These are phyloP conservation scores for Bertia moriformis DNA, from an alignment of 2,329 filamentous ascomycete species.

Conservation along the genomic window DNA sequence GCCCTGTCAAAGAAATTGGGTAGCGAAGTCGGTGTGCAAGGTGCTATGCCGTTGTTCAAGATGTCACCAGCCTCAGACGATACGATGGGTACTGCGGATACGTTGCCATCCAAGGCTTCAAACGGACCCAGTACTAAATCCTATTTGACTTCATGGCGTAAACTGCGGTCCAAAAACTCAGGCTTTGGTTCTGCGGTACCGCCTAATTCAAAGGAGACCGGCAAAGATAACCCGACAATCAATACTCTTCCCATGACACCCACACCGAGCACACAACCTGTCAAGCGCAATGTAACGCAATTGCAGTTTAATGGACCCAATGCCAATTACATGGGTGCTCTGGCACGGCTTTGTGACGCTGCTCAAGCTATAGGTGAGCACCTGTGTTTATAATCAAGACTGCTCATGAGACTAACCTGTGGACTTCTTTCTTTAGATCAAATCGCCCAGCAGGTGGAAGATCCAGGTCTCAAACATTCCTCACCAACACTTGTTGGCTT, in stretches of 20 bases:
- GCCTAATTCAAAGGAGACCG: constrained; percentile 23
- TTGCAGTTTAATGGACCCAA: constrained; percentile 71
- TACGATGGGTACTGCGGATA: constrained; percentile 19
- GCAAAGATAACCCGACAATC: constrained; percentile 50
- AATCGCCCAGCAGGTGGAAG: constrained; percentile 89
- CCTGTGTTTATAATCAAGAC: neutral
- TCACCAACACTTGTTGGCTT: constrained; percentile 90
- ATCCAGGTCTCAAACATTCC: constrained; percentile 79
- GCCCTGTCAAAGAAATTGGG: constrained; percentile 71
- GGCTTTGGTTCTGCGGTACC: constrained; percentile 31
- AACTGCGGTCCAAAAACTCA: constrained; percentile 79
- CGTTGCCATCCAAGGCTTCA: constrained; percentile 21
- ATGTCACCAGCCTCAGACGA: constrained; percentile 40
- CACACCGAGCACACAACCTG: constrained; percentile 47
- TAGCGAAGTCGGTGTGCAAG: constrained; percentile 78
- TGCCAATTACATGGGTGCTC: constrained; percentile 75
- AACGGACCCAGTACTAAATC: constrained; percentile 35
- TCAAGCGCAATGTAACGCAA: constrained; percentile 55
- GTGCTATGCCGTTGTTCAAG: constrained; percentile 60
- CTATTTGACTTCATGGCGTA: constrained; percentile 75
- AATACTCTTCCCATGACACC: constrained; percentile 66
- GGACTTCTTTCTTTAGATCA: constrained; percentile 44
- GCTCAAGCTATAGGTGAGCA: constrained; percentile 77
- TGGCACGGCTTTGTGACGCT: constrained; percentile 84
- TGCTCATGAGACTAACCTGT: neutral